phyloP scores from a whole-genome alignment of 2,329 filamentous ascomycete genomes.

The Zymoseptoria crescenta region DNA sequence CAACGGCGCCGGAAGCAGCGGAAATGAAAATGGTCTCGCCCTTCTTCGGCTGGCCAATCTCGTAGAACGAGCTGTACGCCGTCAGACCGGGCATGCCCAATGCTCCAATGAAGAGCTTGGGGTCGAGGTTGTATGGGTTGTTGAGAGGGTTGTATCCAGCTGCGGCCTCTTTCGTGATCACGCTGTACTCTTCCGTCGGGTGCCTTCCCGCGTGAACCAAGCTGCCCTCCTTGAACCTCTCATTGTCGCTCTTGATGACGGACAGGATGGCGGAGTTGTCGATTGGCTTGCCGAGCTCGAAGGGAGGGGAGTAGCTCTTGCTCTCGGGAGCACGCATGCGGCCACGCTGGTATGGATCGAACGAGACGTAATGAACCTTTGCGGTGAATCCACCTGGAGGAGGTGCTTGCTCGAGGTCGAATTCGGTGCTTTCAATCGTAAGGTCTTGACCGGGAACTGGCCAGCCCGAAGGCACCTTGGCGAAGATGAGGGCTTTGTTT shows the following conservation, averaged over 20 bases:
- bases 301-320: conserved; percentile 64
- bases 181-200: conserved; percentile 53
- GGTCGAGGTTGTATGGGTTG: conserved; percentile 62
- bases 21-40: conserved; percentile 77
- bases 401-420: conserved; percentile 58
- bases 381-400: conserved; percentile 59
- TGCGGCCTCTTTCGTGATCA: conserved; percentile 41
- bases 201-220: conserved; percentile 44
- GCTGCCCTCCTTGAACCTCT: conserved; percentile 59
- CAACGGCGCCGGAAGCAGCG: conserved; percentile 72
- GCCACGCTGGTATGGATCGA: conserved; percentile 79
- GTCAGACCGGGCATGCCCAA: conserved; percentile 74
- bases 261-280: conserved; percentile 56
- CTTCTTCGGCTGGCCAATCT: conserved; percentile 66
- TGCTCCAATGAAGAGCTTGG: conserved; percentile 62
- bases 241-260: conserved; percentile 61
- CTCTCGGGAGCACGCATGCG: conserved; percentile 59
- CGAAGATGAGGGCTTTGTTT: conserved; percentile 73
- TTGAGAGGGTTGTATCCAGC: conserved; percentile 46
- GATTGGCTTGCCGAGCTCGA: conserved; percentile 55
- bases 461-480: conserved; percentile 55
- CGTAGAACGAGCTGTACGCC: conserved; percentile 66
- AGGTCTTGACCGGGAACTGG: conserved; percentile 67
- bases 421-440: conserved; percentile 55
- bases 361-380: conserved; percentile 65